These are phyloP conservation scores for Fusarium sp. DNA, from an alignment of 2,329 filamentous ascomycete genomes.

Conservation along the genomic window DNA sequence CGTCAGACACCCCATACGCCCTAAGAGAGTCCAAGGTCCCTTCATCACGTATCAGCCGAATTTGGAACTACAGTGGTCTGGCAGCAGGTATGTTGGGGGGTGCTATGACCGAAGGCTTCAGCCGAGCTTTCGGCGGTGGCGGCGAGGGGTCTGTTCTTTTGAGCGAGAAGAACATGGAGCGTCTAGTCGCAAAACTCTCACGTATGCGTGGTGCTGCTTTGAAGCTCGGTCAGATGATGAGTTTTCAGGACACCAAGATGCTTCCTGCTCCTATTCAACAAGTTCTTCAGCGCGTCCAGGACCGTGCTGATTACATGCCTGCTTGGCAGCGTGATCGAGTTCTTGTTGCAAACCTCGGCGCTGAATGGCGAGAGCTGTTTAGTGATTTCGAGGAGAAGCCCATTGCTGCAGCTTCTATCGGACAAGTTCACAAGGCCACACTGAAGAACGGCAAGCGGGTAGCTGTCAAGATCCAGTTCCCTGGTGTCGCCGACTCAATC, in stretches of 20 bases:
- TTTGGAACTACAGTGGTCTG: slow-evolving; percentile 96
- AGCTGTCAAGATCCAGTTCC: slow-evolving; percentile 97
- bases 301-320: slow-evolving; percentile 98
- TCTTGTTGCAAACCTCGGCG: slow-evolving; percentile 80
- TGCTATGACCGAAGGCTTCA: slow-evolving; percentile 86
- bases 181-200: slow-evolving; percentile 91
- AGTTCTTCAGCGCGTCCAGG: slow-evolving; percentile 93
- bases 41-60: slow-evolving; percentile 83
- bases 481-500: slow-evolving; percentile 94
- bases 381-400: slow-evolving; percentile 88
- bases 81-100: slow-evolving; percentile 97
- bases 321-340: slow-evolving; percentile 91
- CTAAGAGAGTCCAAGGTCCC: slow-evolving; percentile 92
- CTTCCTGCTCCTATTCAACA: slow-evolving; percentile 88
- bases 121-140: slow-evolving; percentile 79
- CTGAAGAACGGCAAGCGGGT: slow-evolving; percentile 82
- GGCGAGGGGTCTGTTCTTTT: slow-evolving; percentile 83
- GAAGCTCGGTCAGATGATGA: slow-evolving; percentile 98
- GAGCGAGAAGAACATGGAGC: slow-evolving; percentile 90
- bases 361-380: slow-evolving; percentile 88
- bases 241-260: slow-evolving; percentile 97
- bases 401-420: slow-evolving; percentile 95
- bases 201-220: slow-evolving; percentile 97
- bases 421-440: slow-evolving; percentile 90
- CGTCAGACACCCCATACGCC: slow-evolving; percentile 64